Evolutionary conservation across 192 early-diverging fungal genomes (phyloP), one percentile per base, ranked within the genome.

Genomic region (Entomortierella beljakovae): DNA sequence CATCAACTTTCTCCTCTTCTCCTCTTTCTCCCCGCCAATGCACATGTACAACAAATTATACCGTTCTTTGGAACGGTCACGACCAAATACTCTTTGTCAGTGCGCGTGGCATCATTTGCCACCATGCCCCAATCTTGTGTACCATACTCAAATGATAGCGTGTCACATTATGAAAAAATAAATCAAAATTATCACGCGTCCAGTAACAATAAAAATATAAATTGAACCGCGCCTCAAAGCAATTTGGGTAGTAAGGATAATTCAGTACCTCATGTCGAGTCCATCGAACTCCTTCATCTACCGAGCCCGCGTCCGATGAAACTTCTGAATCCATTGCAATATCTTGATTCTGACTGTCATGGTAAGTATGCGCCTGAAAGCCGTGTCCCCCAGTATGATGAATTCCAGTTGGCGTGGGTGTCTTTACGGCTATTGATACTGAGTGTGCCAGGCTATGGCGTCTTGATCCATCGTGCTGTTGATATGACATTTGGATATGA

Each of bases 211-310:
- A 15, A 23, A 9, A 33, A 35, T 42, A 60, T 22, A 63, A 52
- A 46, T 26, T 20, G 40, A 23, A 32, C 1, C 18, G 18, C 29
- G 61, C 22, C 31, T 46, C 33, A 25, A 18, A 64, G 9, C n/a
- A 13, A 35, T 5, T 16, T 25, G 9, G 7, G 4, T 22, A 28
- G 51, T 9, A 22, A n/a, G 48, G 20, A 31, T 10, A 23, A 48
- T 56, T 43, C 40, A 40, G 42, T 77, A 77, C 73, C 73, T 77
- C 73, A 51, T 77, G 73, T 33, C 65, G 66, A 10, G 73, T 68
- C 73, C 73, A 77, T 16, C 63, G 57, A 15, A 32, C 53, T 7
- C 73, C 65, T 35, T 77, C 73, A 23, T 68, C 73, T 18, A 53
- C 60, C 25, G 73, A 77, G 8, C 52, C 71, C 11, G 38, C 65